Conservation (phyloP, 208 protist species). For the Angomonas ambiguus region DNA sequence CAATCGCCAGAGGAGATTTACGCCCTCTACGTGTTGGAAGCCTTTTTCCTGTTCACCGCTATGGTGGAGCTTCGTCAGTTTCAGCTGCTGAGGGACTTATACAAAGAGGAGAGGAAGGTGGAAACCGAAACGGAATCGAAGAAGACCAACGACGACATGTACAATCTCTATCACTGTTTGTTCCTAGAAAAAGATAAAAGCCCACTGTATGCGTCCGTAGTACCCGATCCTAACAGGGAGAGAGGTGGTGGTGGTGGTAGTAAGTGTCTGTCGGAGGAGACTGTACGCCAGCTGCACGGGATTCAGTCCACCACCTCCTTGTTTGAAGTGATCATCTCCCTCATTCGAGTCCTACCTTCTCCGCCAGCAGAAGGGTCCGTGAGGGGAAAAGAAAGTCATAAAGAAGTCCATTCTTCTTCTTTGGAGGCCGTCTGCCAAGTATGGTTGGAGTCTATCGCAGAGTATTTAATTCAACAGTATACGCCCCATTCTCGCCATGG, state of each 20-base stretch:
- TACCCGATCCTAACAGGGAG: background rate
- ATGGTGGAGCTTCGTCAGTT: slow-evolving; percentile 58
- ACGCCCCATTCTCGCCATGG: too few species aligned
- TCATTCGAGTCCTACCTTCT: slow-evolving; percentile 16
- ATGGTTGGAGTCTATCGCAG: too few species aligned
- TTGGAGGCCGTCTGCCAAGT: background rate
- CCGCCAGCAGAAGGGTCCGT: too few species aligned
- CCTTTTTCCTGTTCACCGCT: slow-evolving; percentile 45
- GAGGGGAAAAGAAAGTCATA: too few species aligned
- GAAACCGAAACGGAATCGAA: too few species aligned
- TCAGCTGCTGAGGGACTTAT: slow-evolving; percentile 29
- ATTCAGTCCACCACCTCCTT: slow-evolving; percentile 35
- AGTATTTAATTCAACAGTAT: too few species aligned
- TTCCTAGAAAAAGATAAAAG: background rate
- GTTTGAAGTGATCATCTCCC: slow-evolving; percentile 26
- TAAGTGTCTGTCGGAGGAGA: too few species aligned
- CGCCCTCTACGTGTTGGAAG: slow-evolving; percentile 30
- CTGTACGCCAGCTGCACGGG: background rate
- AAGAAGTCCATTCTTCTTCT: background rate
- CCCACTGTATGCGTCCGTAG: background rate
- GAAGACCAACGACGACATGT: too few species aligned
- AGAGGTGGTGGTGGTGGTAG: background rate
- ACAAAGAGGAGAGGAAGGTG: too few species aligned
- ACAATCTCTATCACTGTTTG: slow-evolving; percentile 12
- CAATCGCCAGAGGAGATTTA: slow-evolving; percentile 22